A percentile compares a stretch with the other conserved stretches of the same genome.
Conservation (phyloP, 1,284 basidiomycete genomes). For the Coniferiporia weirii region DNA sequence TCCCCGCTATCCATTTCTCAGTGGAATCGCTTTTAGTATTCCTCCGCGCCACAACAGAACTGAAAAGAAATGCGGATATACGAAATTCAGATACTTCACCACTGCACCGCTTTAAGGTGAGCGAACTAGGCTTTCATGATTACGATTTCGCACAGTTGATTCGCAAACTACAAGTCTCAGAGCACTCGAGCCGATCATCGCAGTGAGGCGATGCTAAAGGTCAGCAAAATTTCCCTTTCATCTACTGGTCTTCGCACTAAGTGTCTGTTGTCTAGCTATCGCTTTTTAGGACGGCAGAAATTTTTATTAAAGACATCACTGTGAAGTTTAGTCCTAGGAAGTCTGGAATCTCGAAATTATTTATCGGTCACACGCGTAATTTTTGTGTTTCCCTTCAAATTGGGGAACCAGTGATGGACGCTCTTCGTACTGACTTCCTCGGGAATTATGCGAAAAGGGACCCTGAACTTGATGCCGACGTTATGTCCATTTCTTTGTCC, state of each 20-base stretch:
- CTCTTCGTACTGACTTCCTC: slow-evolving; percentile 47
- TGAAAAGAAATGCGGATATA: background rate
- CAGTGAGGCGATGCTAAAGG: background rate
- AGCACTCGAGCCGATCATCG: background rate
- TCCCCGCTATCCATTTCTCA: slow-evolving; percentile 3
- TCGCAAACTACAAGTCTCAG: background rate
- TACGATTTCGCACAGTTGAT: background rate
- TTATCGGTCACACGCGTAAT: slow-evolving; percentile 4
- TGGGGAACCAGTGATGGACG: slow-evolving; percentile 41
- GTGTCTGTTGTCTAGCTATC: slow-evolving; percentile 1
- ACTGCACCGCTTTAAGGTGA: background rate
- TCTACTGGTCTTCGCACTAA: background rate
- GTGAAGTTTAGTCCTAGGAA: background rate
- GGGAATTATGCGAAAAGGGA: slow-evolving; percentile 34
- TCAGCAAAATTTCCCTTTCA: background rate
- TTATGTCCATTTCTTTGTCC: slow-evolving; percentile 42
- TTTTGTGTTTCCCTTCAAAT: slow-evolving; percentile 23
- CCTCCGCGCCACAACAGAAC: background rate
- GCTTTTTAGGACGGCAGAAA: slow-evolving; percentile 16
- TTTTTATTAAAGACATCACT: slow-evolving; percentile 8
- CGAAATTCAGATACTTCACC: background rate
- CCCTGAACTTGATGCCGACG: slow-evolving; percentile 38
- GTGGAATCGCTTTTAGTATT: background rate
- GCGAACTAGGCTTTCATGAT: background rate
- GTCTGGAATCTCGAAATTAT: slow-evolving; percentile 2